These are phyloP conservation scores for Fusarium tupiense DNA, from an alignment of 2,329 filamentous ascomycete species.

Conservation along the genomic window DNA sequence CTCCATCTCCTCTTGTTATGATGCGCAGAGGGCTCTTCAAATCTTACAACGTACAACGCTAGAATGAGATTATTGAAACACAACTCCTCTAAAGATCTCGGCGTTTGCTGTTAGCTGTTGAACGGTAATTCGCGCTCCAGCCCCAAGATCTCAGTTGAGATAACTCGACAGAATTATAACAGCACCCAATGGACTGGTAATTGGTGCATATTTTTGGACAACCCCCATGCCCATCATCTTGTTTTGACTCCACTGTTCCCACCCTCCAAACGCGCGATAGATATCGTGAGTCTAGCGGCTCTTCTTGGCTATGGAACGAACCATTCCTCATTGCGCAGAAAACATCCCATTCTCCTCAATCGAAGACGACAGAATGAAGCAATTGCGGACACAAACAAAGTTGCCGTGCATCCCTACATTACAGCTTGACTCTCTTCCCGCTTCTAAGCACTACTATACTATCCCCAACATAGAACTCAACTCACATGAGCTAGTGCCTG, in stretches of 20 bases:
- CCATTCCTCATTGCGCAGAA: constrained; percentile 18
- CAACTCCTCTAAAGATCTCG: neutral
- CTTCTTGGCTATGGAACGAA: constrained; percentile 18
- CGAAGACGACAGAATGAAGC: constrained; percentile 4
- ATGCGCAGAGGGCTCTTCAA: neutral
- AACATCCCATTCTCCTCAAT: neutral
- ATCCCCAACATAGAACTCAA: constrained; percentile 3
- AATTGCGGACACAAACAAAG: neutral
- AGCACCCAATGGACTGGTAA: neutral
- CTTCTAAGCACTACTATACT: neutral
- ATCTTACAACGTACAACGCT: constrained; percentile 17
- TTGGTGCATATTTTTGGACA: constrained; percentile 5
- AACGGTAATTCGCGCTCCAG: constrained; percentile 20
- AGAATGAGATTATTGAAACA: constrained; percentile 26
- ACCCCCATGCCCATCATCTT: constrained; percentile 31
- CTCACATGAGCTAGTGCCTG: constrained; percentile 20
- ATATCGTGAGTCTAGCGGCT: constrained; percentile 29
- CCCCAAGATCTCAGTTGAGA: constrained; percentile 8
- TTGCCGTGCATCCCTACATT: constrained; percentile 12
- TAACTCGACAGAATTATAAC: neutral
- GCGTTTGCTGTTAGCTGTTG: constrained; percentile 5
- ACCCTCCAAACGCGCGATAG: constrained; percentile 31
- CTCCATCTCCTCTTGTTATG: neutral
- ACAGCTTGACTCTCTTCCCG: neutral
- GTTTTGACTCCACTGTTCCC: constrained; percentile 32